These are phyloP conservation scores for Heterobasidion parviporum DNA, from an alignment of 1,284 basidiomycete species.

Conservation along the genomic window DNA sequence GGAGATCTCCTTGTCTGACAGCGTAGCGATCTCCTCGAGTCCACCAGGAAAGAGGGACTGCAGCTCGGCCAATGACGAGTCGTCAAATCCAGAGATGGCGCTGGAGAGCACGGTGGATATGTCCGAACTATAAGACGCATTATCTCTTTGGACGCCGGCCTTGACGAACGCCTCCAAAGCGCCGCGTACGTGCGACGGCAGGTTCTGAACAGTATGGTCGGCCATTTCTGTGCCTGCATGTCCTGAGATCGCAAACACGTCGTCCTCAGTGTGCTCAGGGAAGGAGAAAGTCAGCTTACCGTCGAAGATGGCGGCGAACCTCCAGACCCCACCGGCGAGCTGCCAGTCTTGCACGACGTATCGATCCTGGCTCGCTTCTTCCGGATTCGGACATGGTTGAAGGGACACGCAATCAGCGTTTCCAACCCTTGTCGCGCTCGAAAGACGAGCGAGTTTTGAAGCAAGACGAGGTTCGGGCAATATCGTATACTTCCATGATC, in stretches of 20 bases:
- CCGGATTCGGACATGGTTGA: slow-evolving; percentile 18
- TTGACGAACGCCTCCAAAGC: slow-evolving; percentile 5
- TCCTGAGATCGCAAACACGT: slow-evolving; percentile 9
- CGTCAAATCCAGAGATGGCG: slow-evolving; percentile 21
- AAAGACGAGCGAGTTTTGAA: slow-evolving; percentile 10
- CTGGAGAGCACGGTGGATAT: background rate
- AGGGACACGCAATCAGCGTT: slow-evolving; percentile 17
- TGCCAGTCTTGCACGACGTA: slow-evolving; percentile 19
- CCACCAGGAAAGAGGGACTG: slow-evolving; percentile 22
- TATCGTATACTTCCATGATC: background rate
- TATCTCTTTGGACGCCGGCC: background rate
- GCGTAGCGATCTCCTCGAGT: slow-evolving; percentile 13
- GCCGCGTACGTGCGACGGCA: slow-evolving; percentile 7
- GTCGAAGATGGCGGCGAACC: slow-evolving; percentile 23
- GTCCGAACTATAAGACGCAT: background rate
- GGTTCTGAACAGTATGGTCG: slow-evolving; percentile 13
- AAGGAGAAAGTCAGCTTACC: slow-evolving; percentile 11
- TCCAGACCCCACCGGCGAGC: slow-evolving; percentile 17
- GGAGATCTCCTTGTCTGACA: slow-evolving; percentile 29
- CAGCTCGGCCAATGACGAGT: slow-evolving; percentile 23
- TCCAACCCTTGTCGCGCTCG: slow-evolving; percentile 6
- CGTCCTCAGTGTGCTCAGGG: background rate
- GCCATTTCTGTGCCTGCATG: slow-evolving; percentile 21
- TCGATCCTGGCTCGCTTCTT: slow-evolving; percentile 20
- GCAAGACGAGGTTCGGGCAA: slow-evolving; percentile 9